phyloP scores from a whole-genome alignment of 176 grass and related monocot genomes.

The Phoenix roebelenii region DNA sequence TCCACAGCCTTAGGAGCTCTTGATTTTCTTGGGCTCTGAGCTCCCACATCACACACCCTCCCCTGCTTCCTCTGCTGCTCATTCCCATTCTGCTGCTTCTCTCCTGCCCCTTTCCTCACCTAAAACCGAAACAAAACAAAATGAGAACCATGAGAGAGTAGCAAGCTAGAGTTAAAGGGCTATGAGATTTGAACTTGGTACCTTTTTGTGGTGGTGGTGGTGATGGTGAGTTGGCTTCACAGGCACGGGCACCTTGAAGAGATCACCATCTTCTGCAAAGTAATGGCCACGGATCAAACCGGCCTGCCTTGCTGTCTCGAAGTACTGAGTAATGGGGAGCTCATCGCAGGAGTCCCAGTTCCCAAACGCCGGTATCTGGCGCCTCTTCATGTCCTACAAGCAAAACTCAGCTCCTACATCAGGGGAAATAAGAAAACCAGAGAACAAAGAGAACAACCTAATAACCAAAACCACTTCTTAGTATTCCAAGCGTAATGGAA shows the following conservation, averaged over 20 bases:
- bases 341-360: slow-evolving; percentile 62
- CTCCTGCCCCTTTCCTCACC: slow-evolving; percentile 33
- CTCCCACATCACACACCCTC: neutral
- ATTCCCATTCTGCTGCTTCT: slow-evolving; percentile 18
- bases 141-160: no score
- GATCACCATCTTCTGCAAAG: slow-evolving; percentile 13
- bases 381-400: slow-evolving; percentile 36
- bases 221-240: slow-evolving; percentile 32
- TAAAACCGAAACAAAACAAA: slow-evolving; percentile 9
- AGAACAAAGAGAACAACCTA: no score
- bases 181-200: neutral
- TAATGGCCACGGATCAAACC: slow-evolving; percentile 41
- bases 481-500: no score
- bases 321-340: slow-evolving; percentile 69
- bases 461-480: no score
- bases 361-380: slow-evolving; percentile 52
- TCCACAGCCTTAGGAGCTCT: slow-evolving; percentile 31
- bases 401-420: neutral
- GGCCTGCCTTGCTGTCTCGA: slow-evolving; percentile 59
- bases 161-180: no score
- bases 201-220: slow-evolving; percentile 22
- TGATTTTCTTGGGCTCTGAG: neutral
- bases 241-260: slow-evolving; percentile 20
- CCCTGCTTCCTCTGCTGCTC: slow-evolving; percentile 8
- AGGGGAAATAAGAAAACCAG: no score